These are phyloP conservation scores for Liriodendron chinense DNA, from an alignment of 164 flowering plant genomes.

Conservation along the genomic window DNA sequence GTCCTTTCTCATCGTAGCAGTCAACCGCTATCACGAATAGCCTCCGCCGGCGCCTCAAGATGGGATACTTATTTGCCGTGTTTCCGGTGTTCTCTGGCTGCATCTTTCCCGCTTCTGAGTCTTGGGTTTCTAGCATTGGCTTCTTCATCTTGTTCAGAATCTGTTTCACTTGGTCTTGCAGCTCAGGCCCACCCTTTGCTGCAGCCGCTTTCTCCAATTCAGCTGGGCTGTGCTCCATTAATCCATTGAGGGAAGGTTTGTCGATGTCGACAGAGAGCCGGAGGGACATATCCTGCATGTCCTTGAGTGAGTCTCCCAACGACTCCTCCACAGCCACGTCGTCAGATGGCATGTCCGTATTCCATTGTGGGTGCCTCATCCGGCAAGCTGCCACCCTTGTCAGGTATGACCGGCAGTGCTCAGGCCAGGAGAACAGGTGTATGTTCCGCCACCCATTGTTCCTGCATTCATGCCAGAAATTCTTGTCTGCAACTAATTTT, in stretches of 20 bases:
- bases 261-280: conserved; percentile 89
- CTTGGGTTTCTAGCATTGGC: conserved; percentile 30
- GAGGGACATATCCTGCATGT: conserved; percentile 87
- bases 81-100: conserved; percentile 34
- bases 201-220: conserved; percentile 28
- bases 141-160: conserved; percentile 60
- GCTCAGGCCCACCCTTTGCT: conserved; percentile 38
- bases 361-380: conserved; percentile 94
- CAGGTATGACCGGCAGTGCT: conserved; percentile 88
- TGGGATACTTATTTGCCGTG: conserved; percentile 50
- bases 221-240: conserved; percentile 33
- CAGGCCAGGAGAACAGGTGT: conserved; percentile 97
- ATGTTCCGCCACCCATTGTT: conserved; percentile 89
- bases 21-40: conserved; percentile 77
- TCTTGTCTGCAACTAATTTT: conserved; percentile 86
- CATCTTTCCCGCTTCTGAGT: conserved; percentile 36
- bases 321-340: conserved; percentile 55
- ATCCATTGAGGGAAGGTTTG: conserved; percentile 51
- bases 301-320: conserved; percentile 77
- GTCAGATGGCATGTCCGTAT: conserved; percentile 73
- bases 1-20: conserved; percentile 62
- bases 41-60: conserved; percentile 55
- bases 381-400: conserved; percentile 87
- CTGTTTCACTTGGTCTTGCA: conserved; percentile 76
- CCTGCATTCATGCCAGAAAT: conserved; percentile 78